phyloP scores from a whole-genome alignment of 305 asterid genomes.

The Fraxinus greggii region DNA sequence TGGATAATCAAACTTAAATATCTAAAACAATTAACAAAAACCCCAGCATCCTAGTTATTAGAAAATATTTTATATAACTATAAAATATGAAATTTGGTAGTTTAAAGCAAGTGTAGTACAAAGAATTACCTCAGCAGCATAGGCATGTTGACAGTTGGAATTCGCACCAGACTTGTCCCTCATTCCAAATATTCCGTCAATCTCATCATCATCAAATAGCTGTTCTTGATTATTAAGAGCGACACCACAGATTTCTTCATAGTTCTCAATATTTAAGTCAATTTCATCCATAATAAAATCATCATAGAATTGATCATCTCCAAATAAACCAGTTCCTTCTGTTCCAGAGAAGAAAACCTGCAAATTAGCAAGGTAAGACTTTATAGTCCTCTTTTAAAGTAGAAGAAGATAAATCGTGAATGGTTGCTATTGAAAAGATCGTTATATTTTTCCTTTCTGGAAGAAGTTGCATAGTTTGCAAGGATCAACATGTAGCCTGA shows the following conservation, averaged over 20 bases:
- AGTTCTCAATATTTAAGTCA: constrained; percentile 48
- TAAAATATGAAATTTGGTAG: background rate
- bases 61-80: background rate
- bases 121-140: constrained; percentile 46
- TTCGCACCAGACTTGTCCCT: constrained; percentile 36
- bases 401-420: background rate
- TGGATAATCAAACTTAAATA: background rate
- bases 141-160: constrained; percentile 38
- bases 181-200: constrained; percentile 43
- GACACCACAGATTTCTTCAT: constrained; percentile 52
- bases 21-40: background rate
- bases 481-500: background rate
- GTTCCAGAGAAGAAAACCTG: constrained; percentile 42
- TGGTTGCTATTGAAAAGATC: background rate
- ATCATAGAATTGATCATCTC: constrained; percentile 40
- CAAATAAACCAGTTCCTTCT: constrained; percentile 33
- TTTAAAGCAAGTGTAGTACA: background rate
- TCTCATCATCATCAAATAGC: constrained; percentile 44
- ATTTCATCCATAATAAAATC: constrained; percentile 55
- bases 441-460: background rate
- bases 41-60: background rate
- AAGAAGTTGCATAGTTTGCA: background rate
- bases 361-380: background rate
- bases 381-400: background rate
- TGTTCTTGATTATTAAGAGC: constrained; percentile 42